These are phyloP conservation scores for Solanum pennellii DNA, from an alignment of 257 asterid species.

Conservation along the genomic window DNA sequence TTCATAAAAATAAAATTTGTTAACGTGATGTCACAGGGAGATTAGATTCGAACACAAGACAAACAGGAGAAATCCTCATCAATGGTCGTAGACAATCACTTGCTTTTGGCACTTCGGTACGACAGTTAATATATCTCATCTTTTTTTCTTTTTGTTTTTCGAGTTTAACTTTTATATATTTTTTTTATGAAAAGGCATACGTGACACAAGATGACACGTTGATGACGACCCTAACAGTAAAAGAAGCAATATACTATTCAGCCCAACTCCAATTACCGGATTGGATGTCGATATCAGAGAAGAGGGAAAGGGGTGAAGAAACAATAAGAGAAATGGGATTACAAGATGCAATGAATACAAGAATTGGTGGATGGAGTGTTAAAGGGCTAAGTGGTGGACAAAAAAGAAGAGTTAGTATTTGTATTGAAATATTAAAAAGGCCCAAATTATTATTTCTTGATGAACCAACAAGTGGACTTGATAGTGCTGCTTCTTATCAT, in stretches of 20 bases:
- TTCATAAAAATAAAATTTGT: too few relatives aligned
- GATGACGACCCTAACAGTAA: conserved; percentile 46
- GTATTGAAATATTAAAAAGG: conserved; percentile 40
- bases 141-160: neutral
- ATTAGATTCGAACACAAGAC: conserved; percentile 40
- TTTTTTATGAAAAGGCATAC: conserved; percentile 27
- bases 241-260: conserved; percentile 45
- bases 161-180: neutral
- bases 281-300: conserved; percentile 29
- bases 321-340: conserved; percentile 47
- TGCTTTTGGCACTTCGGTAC: conserved; percentile 58
- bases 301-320: conserved; percentile 30
- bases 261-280: conserved; percentile 50
- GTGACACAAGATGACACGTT: conserved; percentile 54
- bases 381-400: conserved; percentile 62
- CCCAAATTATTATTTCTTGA: conserved; percentile 46
- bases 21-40: conserved; percentile 26
- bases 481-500: conserved; percentile 50
- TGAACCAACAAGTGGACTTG: conserved; percentile 56
- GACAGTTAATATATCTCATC: neutral
- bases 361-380: conserved; percentile 59
- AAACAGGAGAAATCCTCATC: conserved; percentile 43
- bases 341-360: conserved; percentile 34
- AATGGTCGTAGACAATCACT: conserved; percentile 47
- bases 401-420: conserved; percentile 50